Percentiles rank a stretch among this genome's conserved stretches.
Evolutionary conservation across 2,329 filamentous ascomycete species (phyloP).

Genomic region (Colletotrichum sp.): DNA sequence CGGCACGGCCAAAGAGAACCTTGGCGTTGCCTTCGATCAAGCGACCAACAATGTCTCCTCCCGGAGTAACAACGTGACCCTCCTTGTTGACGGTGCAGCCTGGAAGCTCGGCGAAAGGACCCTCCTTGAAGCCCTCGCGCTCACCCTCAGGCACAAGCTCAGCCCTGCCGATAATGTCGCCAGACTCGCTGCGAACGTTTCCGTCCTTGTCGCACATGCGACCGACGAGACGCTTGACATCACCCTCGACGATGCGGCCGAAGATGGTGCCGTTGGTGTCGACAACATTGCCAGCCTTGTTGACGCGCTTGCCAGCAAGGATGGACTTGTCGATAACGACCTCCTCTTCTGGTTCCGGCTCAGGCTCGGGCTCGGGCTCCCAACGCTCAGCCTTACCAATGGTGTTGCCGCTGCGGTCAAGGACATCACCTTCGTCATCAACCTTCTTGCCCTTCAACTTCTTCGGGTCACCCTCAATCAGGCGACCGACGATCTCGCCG

Average conservation of each 20-base stretch:
- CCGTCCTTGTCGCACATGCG: constrained; percentile 76
- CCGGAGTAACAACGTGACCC: constrained; percentile 68
- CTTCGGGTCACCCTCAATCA: constrained; percentile 69
- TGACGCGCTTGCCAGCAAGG: constrained; percentile 72
- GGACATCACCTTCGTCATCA: constrained; percentile 72
- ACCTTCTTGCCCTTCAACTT: constrained; percentile 69
- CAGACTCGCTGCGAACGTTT: constrained; percentile 75
- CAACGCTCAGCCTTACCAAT: constrained; percentile 73
- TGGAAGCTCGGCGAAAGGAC: constrained; percentile 70
- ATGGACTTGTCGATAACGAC: constrained; percentile 61
- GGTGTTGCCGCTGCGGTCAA: constrained; percentile 70
- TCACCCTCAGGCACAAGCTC: constrained; percentile 73
- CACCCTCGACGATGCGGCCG: constrained; percentile 71
- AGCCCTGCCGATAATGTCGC: constrained; percentile 70
- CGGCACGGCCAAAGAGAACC: constrained; percentile 72
- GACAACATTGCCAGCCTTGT: constrained; percentile 71
- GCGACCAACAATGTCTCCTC: constrained; percentile 75
- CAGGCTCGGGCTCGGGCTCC: constrained; percentile 58
- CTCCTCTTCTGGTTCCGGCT: constrained; percentile 52
- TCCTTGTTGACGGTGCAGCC: constrained; percentile 72
- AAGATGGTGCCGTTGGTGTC: constrained; percentile 60
- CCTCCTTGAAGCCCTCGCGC: constrained; percentile 66
- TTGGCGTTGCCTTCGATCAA: constrained; percentile 75
- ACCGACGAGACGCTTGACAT: constrained; percentile 66
- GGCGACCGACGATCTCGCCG: constrained; percentile 61